Percentiles rank a stretch among this genome's conserved stretches.
These are phyloP conservation scores for Mycosarcoma mackinlayi DNA, from an alignment of 1,284 basidiomycete genomes.

Conservation along the genomic window DNA sequence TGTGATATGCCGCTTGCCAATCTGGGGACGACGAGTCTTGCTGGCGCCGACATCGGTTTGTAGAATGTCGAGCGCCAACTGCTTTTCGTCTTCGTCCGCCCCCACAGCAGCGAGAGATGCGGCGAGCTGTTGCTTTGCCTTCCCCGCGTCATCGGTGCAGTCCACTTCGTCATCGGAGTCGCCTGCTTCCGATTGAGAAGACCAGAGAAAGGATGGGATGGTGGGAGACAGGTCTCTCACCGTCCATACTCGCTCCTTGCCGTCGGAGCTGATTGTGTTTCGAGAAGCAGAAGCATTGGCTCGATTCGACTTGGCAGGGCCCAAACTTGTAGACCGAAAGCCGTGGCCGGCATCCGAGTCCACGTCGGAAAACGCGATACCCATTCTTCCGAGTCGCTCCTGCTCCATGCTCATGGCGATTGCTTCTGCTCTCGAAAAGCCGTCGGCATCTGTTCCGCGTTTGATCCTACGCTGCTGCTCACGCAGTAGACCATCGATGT, in stretches of 20 bases:
- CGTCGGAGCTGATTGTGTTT: background rate
- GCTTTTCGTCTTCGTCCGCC: constrained; percentile 21
- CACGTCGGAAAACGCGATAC: constrained; percentile 14
- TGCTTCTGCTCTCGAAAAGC: constrained; percentile 37
- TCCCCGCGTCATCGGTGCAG: background rate
- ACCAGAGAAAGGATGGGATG: constrained; percentile 44
- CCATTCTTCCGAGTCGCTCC: constrained; percentile 28
- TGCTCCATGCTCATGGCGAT: constrained; percentile 42
- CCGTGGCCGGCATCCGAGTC: background rate
- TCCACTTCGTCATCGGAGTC: constrained; percentile 14
- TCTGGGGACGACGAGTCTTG: background rate
- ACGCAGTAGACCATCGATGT: constrained; percentile 18
- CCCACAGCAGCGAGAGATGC: constrained; percentile 16
- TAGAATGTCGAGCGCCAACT: constrained; percentile 25
- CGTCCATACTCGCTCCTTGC: constrained; percentile 14
- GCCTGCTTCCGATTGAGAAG: constrained; percentile 34
- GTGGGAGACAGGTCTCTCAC: constrained; percentile 39
- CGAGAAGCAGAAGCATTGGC: background rate
- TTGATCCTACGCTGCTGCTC: constrained; percentile 23
- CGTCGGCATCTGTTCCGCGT: constrained; percentile 34
- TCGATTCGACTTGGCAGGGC: background rate
- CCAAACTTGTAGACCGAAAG: background rate
- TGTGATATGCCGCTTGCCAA: constrained; percentile 5
- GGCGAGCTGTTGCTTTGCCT: constrained; percentile 5
- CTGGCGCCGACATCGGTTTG: constrained; percentile 13